Evolutionary conservation across 305 asterid species (phyloP).

Genomic region (Fraxinus platypoda): DNA sequence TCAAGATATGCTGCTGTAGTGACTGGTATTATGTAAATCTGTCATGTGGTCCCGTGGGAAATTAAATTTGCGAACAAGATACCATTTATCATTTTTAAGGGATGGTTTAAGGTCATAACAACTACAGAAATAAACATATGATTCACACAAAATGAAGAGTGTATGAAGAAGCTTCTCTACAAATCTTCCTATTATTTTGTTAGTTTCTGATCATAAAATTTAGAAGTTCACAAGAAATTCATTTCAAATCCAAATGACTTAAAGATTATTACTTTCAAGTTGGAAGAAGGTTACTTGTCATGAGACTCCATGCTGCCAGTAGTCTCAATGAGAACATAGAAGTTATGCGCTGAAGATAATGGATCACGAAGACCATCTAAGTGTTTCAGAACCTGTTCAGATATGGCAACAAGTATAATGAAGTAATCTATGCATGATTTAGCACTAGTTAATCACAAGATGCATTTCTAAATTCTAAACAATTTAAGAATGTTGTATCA

Average conservation of each 20-base stretch:
- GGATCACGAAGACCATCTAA: constrained; percentile 96
- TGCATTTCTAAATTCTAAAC: background rate
- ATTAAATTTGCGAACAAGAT: background rate
- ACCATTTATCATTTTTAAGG: background rate
- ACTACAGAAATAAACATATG: background rate
- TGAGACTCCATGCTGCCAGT: constrained; percentile 87
- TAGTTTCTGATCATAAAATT: background rate
- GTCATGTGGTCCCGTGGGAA: constrained; percentile 7
- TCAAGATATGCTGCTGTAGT: background rate
- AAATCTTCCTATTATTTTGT: background rate
- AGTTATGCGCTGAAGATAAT: constrained; percentile 73
- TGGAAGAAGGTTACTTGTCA: constrained; percentile 67
- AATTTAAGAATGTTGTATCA: background rate
- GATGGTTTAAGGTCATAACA: background rate
- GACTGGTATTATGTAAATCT: background rate
- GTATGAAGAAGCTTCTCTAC: background rate
- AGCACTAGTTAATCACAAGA: constrained; percentile 4
- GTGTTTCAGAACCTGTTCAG: constrained; percentile 77
- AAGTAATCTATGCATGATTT: constrained; percentile 20
- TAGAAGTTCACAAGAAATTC: constrained; percentile 8
- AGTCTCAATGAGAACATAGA: constrained; percentile 93
- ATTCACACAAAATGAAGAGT: background rate
- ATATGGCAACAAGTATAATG: constrained; percentile 18
- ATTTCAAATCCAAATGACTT: constrained; percentile 18
- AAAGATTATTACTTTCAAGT: constrained; percentile 24